phyloP scores from a whole-genome alignment of 108 stramenopile genomes.

The Nitzschia inconspicua region DNA sequence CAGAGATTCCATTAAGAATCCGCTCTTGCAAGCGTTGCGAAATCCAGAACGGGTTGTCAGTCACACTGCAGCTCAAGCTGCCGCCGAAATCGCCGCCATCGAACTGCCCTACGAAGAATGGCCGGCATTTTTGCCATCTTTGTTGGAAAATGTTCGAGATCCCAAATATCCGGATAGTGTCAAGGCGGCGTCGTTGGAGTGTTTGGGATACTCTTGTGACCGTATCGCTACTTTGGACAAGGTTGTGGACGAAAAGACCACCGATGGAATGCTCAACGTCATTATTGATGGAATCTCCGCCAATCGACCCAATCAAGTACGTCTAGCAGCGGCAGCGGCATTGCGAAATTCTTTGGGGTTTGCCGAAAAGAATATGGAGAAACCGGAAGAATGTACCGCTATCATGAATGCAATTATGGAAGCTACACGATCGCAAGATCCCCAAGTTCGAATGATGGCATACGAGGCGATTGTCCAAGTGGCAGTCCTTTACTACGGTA shows the following conservation, averaged over 20 bases:
- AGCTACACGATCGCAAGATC: slow-evolving; percentile 80
- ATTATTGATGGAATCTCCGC: slow-evolving; percentile 94
- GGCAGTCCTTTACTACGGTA: slow-evolving; percentile 90
- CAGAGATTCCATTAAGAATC: slow-evolving; percentile 57
- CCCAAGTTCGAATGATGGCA: slow-evolving; percentile 69
- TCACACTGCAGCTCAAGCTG: slow-evolving; percentile 80
- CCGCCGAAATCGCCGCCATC: slow-evolving; percentile 81
- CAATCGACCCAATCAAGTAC: slow-evolving; percentile 70
- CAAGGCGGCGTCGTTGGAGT: slow-evolving; percentile 88
- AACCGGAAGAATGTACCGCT: slow-evolving; percentile 82
- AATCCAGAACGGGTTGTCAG: slow-evolving; percentile 47
- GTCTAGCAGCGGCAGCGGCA: slow-evolving; percentile 87
- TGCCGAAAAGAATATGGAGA: slow-evolving; percentile 90
- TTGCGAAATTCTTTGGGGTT: slow-evolving; percentile 90
- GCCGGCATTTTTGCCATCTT: slow-evolving; percentile 73
- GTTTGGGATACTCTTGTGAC: slow-evolving; percentile 95
- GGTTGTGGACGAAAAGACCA: slow-evolving; percentile 73
- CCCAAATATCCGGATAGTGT: slow-evolving; percentile 46
- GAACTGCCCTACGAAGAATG: slow-evolving; percentile 85
- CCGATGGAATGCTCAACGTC: slow-evolving; percentile 92
- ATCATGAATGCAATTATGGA: slow-evolving; percentile 95
- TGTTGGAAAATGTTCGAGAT: slow-evolving; percentile 75
- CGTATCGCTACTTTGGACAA: slow-evolving; percentile 55
- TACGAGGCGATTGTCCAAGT: slow-evolving; percentile 90
- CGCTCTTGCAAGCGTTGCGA: slow-evolving; percentile 56